Evolutionary conservation across 164 flowering plant species (phyloP), one percentile per base, ranked within the genome.

Genomic region (Cinnamomum micranthum): DNA sequence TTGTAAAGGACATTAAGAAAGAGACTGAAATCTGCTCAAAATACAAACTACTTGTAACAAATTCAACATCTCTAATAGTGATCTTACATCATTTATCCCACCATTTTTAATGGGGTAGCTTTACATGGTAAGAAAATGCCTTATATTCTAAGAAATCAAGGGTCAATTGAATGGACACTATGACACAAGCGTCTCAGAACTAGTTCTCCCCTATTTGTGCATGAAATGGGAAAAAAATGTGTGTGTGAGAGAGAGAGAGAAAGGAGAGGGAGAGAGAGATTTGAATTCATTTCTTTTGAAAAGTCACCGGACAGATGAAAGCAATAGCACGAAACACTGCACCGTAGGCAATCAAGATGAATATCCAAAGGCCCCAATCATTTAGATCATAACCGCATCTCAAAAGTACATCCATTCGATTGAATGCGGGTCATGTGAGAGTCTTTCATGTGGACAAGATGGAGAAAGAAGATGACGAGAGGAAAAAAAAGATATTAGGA

Each of bases 231-330:
- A 6, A 35, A 35, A 35, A 35, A 35, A 35, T 6, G 6, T 6
- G 9, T 35, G 41, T 2, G n/a, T n/a, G n/a, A n/a, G n/a, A n/a
- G n/a, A n/a, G n/a, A n/a, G n/a, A n/a, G n/a, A n/a, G n/a, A 0
- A 1, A 17, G 3, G 71, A 51, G 33, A 72, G 78, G 71, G 68
- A 77, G 69, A 17, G 33, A 25, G 2, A 62, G 22, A 15, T 64
- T 15, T 31, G 72, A 69, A 68, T 24, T 90, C 84, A 89, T 78
- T 85, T 91, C 86, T 95, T 73, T 85, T 87, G 86, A 71, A 89
- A 86, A 75, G 82, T 83, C 35, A 95, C 28, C 94, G 93, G 80
- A 27, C 88, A 87, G 68, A 85, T 12, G 82, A 85, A 95, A 63
- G 98, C 97, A 52, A 89, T 31, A 2, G 70, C 41, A 2, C 98